These are phyloP conservation scores for Neoboletus subvelutipes DNA, from an alignment of 768 basidiomycete species.

Conservation along the genomic window DNA sequence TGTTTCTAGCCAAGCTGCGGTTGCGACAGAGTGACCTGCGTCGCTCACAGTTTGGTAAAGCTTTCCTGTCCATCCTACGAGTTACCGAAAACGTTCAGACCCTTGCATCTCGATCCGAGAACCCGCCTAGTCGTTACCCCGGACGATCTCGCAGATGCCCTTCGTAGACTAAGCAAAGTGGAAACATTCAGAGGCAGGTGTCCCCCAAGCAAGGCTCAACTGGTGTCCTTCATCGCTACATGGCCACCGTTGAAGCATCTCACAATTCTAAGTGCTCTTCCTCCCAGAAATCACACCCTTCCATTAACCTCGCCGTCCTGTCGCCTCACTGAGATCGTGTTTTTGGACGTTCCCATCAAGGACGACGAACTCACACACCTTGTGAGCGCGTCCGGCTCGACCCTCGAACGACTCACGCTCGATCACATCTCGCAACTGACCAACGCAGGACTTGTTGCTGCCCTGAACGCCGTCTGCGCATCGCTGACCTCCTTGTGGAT, in stretches of 20 bases:
- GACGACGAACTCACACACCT: slow-evolving; percentile 13
- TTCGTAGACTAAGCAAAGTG: neutral
- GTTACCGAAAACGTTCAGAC: slow-evolving; percentile 1
- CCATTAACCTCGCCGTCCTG: neutral
- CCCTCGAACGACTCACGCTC: slow-evolving; percentile 9
- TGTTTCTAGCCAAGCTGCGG: neutral
- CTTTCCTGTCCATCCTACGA: slow-evolving; percentile 4
- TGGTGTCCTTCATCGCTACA: slow-evolving; percentile 2
- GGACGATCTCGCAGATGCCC: neutral
- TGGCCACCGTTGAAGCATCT: slow-evolving; percentile 12
- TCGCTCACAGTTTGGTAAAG: neutral
- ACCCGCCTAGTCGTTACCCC: neutral
- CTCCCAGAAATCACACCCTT: neutral
- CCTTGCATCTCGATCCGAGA: neutral
- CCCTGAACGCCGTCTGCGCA: neutral
- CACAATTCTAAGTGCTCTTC: neutral
- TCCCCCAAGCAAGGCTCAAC: slow-evolving; percentile 1
- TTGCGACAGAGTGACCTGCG: neutral
- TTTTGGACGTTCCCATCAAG: neutral
- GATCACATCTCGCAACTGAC: neutral
- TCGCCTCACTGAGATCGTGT: neutral
- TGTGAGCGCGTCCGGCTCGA: slow-evolving; percentile 1
- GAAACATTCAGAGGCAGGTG: neutral
- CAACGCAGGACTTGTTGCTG: slow-evolving; percentile 1
- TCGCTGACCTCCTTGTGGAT: slow-evolving; percentile 1